Conservation (phyloP, 495 filamentous ascomycete species). For the Alectoria sarmentosa region DNA sequence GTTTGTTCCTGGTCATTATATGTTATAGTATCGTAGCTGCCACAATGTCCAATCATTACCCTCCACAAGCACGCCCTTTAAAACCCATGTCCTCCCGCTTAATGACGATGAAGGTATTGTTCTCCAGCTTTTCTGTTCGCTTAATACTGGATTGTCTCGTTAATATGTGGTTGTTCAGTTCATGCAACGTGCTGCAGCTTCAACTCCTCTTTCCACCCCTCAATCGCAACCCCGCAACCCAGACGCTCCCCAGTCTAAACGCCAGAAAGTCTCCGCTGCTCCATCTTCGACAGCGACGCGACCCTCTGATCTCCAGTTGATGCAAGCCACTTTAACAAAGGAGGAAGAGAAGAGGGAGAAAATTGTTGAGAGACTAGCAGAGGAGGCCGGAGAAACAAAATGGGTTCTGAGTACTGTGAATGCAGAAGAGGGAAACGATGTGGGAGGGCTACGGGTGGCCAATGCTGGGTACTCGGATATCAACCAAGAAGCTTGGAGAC, state of each 20-base stretch:
- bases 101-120: constrained; percentile 76
- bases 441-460: constrained; percentile 12
- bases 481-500: constrained; percentile 21
- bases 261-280: constrained; percentile 37
- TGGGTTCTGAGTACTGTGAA: constrained; percentile 58
- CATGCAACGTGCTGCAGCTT: constrained; percentile 85
- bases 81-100: constrained; percentile 87
- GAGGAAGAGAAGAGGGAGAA: constrained; percentile 69
- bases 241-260: constrained; percentile 41
- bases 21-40: background rate
- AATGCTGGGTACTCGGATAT: constrained; percentile 23
- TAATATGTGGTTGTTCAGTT: constrained; percentile 46
- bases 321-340: constrained; percentile 62
- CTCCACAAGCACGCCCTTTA: constrained; percentile 36
- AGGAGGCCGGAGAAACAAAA: constrained; percentile 72
- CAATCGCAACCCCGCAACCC: constrained; percentile 32
- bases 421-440: constrained; percentile 2
- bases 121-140: constrained; percentile 12
- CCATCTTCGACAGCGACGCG: constrained; percentile 8
- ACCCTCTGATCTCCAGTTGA: constrained; percentile 36
- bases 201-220: constrained; percentile 36
- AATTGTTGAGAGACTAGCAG: constrained; percentile 62
- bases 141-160: constrained; percentile 4
- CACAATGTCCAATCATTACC: constrained; percentile 34
- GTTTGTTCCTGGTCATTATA: background rate